Evolutionary conservation across 106 monocot genomes (phyloP), one percentile per base, ranked within the genome.

Genomic region (Allium fistulosum): DNA sequence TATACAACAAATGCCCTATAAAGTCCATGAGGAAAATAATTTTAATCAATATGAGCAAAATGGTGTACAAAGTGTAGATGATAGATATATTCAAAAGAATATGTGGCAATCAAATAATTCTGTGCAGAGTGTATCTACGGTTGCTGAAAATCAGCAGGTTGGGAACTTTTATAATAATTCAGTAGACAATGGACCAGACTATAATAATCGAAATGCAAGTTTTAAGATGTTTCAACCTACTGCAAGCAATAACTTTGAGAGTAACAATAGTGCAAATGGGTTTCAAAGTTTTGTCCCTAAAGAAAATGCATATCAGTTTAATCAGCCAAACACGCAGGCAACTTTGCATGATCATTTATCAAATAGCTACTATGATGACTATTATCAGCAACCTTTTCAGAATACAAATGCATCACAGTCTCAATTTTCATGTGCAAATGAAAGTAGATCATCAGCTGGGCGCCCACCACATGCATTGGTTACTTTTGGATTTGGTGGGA

Each of bases 401-500:
- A 53, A 51, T 79, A 58, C 68, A 69, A 77, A 49, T 74, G 68
- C 57, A 65, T 74, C 71, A 49, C 51, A 57, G 51, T 64, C 83
- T 27, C 77, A 77, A 18, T 63, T 71, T 46, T 67, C 80, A 27
- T 65, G 76, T 79, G 68, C 46, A 22, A 78, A 74, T 68, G 80
- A 76, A 68, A 85, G 81, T 37, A 83, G 88, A 62, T 89, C 91
- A 17, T 84, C 92, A 13, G 86, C 71, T 66, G 92, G 92, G 17
- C 96, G 96, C 17, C 96, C 96, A 62, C 74, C 86, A 59, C 96
- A 97, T 80, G 82, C 92, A 48, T 80, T 97, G 70, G 86, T 88
- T 58, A 77, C 76, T 27, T 97, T 97, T 79, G 96, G 96, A 53
- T 97, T 97, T 80, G 96, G 96, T 65, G 96, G 96, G 55, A 97